A percentile compares a stretch with the other conserved stretches of the same genome.
These are phyloP conservation scores for Lindgomyces ingoldianus DNA, from an alignment of 495 filamentous ascomycete genomes.

Conservation along the genomic window DNA sequence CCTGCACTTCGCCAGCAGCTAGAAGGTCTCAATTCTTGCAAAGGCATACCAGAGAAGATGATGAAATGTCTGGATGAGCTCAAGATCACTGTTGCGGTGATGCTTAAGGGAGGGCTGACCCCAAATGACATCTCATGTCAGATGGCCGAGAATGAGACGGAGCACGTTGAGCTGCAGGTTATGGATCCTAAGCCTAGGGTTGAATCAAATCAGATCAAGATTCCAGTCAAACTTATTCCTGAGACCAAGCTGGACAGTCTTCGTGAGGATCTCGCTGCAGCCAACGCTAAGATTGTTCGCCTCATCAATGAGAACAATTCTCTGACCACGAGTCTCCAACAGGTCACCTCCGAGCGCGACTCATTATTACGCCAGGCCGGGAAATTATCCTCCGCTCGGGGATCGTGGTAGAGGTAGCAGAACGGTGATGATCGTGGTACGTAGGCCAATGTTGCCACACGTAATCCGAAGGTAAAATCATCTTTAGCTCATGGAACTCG, in stretches of 20 bases:
- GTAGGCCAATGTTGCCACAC: no score
- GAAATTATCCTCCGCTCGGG: no score
- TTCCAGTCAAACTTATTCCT: not conserved
- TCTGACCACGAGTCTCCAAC: not conserved
- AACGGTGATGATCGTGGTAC: no score
- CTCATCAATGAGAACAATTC: not conserved
- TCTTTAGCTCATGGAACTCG: no score
- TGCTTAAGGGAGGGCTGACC: not conserved
- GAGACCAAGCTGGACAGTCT: not conserved
- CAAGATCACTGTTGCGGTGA: not conserved
- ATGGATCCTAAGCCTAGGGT: not conserved
- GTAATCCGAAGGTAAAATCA: no score
- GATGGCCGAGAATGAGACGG: not conserved
- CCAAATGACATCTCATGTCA: not conserved
- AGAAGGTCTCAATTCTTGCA: not conserved
- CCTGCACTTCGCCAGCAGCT: slow-evolving; percentile 1
- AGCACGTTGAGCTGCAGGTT: not conserved
- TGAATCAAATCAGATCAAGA: not conserved
- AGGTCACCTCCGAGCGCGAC: not conserved
- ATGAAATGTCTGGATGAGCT: not conserved
- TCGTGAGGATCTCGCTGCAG: not conserved
- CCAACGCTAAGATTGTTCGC: not conserved
- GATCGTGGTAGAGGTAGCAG: no score
- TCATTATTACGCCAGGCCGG: no score
- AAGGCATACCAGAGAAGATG: slow-evolving; percentile 6